phyloP scores from a whole-genome alignment of 2,329 filamentous ascomycete genomes.

The Aschersonia sp. region DNA sequence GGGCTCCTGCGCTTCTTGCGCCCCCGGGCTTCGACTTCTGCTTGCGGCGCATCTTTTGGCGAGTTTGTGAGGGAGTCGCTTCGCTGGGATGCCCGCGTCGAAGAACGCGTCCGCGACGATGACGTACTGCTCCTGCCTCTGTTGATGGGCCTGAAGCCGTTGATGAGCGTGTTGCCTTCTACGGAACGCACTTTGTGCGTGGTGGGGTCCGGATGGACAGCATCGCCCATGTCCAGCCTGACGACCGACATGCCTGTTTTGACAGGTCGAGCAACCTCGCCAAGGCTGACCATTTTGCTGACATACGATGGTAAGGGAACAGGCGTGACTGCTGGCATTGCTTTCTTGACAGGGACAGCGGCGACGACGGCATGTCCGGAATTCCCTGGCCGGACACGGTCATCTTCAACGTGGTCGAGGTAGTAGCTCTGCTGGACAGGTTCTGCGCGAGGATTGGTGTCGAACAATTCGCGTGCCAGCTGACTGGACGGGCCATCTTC shows the following conservation, averaged over 20 bases:
- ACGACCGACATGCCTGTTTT: background rate
- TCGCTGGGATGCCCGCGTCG: background rate
- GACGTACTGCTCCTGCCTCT: background rate
- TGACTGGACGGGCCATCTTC: conserved; percentile 15
- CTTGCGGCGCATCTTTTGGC: conserved; percentile 1
- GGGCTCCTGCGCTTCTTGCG: conserved; percentile 1
- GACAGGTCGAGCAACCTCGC: background rate
- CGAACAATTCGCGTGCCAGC: conserved; percentile 10
- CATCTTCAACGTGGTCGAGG: background rate
- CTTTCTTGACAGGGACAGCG: background rate
- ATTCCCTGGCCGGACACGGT: background rate
- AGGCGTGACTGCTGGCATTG: background rate
- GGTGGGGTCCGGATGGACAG: background rate
- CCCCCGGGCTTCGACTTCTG: background rate
- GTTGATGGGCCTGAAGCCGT: background rate
- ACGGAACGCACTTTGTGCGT: background rate
- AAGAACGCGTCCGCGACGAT: background rate
- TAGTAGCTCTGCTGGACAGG: conserved; percentile 1
- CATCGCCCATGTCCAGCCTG: background rate
- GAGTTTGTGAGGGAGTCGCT: background rate
- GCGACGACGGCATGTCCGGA: no score
- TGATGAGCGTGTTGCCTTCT: background rate
- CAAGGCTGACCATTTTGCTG: background rate
- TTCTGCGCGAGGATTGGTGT: conserved; percentile 1
- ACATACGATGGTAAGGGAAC: conserved; percentile 2